A percentile compares a stretch with the other conserved stretches of the same genome.
These are phyloP conservation scores for Clarireedia homoeocarpa DNA, from an alignment of 2,329 filamentous ascomycete genomes.

Conservation along the genomic window DNA sequence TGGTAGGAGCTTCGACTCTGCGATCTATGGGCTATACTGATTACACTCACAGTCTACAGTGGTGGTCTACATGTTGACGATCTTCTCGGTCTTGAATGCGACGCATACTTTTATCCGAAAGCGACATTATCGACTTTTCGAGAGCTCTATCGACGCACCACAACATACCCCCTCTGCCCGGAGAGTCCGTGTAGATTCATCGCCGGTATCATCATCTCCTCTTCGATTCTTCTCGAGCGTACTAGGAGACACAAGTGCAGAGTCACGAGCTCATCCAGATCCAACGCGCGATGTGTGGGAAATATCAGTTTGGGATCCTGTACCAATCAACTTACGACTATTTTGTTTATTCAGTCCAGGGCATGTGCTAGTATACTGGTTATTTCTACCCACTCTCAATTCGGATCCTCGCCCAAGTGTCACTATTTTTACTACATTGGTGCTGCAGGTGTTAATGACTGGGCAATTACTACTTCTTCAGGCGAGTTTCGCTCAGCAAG, in stretches of 20 bases:
- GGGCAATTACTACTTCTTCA: conserved; percentile 68
- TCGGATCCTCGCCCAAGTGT: conserved; percentile 77
- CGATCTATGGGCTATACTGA: conserved; percentile 11
- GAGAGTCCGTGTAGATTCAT: conserved; percentile 81
- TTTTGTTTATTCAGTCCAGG: conserved; percentile 91
- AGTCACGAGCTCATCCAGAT: conserved; percentile 77
- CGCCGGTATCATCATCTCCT: conserved; percentile 70
- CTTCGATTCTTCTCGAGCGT: conserved; percentile 64
- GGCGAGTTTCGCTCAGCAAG: conserved; percentile 70
- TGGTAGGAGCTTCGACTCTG: conserved; percentile 38
- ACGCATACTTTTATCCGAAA: conserved; percentile 74
- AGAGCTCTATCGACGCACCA: conserved; percentile 68
- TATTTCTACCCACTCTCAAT: conserved; percentile 71
- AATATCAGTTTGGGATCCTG: conserved; percentile 85
- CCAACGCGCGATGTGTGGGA: conserved; percentile 88
- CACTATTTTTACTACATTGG: conserved; percentile 74
- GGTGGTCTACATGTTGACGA: conserved; percentile 60
- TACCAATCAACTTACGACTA: conserved; percentile 71
- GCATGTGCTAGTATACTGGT: conserved; percentile 83
- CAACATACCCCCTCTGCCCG: conserved; percentile 78
- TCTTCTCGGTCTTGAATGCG: conserved; percentile 66
- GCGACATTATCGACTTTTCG: conserved; percentile 86
- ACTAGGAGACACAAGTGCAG: conserved; percentile 62
- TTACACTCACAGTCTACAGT: conserved; percentile 49
- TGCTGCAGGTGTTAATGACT: conserved; percentile 68